A percentile compares a stretch with the other conserved stretches of the same genome.
Conservation (phyloP, 2,329 filamentous ascomycete species). For the Aspergillus flavus region DNA sequence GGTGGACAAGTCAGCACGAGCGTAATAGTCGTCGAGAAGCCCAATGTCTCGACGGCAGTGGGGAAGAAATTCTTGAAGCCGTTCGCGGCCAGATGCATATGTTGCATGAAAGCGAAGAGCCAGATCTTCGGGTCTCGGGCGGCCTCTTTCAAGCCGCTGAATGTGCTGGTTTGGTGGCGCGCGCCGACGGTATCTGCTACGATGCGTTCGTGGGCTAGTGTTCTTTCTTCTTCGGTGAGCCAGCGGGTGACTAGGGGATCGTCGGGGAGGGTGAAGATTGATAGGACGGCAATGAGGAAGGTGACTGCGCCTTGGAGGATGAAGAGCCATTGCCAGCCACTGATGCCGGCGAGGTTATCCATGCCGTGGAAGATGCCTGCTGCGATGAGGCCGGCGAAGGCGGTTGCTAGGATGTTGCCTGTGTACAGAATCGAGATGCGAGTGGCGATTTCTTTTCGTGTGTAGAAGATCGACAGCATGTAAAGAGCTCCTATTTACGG, state of each 20-base stretch:
- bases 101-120: conserved; percentile 50
- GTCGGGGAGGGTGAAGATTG: conserved; percentile 46
- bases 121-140: conserved; percentile 40
- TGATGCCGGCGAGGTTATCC: conserved; percentile 57
- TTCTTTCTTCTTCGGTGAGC: conserved; percentile 32
- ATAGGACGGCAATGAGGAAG: conserved; percentile 44
- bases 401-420: conserved; percentile 62
- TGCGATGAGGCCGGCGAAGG: conserved; percentile 62
- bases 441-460: conserved; percentile 58
- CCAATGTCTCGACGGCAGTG: conserved; percentile 49
- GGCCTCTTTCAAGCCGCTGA: conserved; percentile 40
- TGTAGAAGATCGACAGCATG: conserved; percentile 69
- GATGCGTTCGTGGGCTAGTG: conserved; percentile 49
- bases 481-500: conserved; percentile 48
- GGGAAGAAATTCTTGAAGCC: conserved; percentile 51
- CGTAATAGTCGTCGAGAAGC: conserved; percentile 50
- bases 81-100: conserved; percentile 49
- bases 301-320: conserved; percentile 56
- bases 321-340: conserved; percentile 53
- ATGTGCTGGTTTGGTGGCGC: conserved; percentile 43
- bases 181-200: conserved; percentile 50
- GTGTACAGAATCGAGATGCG: conserved; percentile 62
- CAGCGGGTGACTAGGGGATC: conserved; percentile 44
- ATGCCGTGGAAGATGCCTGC: conserved; percentile 63
- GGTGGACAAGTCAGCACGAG: conserved; percentile 52